Evolutionary conservation across 2,329 filamentous ascomycete species (phyloP).

Genomic region (Seiridium cupressi): DNA sequence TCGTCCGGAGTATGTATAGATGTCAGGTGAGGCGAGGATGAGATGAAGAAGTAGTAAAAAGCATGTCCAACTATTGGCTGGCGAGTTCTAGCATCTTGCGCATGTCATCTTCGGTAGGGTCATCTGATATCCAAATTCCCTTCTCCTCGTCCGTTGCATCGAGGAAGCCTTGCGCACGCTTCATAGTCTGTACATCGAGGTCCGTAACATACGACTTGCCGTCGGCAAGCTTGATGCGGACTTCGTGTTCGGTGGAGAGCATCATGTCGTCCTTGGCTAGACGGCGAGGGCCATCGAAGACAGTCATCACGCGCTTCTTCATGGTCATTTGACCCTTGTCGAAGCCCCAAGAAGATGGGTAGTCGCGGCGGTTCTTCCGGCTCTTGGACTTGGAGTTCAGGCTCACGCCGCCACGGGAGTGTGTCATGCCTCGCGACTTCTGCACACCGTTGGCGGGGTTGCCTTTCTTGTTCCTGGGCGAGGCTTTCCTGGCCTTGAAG

Average conservation of each 20-base stretch:
- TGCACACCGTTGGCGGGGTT: constrained; percentile 57
- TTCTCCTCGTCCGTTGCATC: constrained; percentile 82
- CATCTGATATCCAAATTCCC: constrained; percentile 77
- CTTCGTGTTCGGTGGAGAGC: constrained; percentile 92
- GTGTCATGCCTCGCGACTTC: constrained; percentile 72
- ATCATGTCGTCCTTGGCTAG: constrained; percentile 99
- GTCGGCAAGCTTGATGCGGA: constrained; percentile 77
- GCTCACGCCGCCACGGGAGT: constrained; percentile 71
- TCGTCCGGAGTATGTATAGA: constrained; percentile 1
- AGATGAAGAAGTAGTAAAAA: neutral
- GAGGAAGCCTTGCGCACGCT: constrained; percentile 81
- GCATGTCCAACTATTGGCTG: constrained; percentile 20
- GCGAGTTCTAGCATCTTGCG: constrained; percentile 57
- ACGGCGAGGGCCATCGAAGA: constrained; percentile 84
- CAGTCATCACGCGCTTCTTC: constrained; percentile 93
- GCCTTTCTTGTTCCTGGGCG: constrained; percentile 56
- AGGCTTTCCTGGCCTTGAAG: constrained; percentile 49
- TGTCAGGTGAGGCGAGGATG: neutral
- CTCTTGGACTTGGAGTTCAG: constrained; percentile 57
- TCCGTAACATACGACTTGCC: constrained; percentile 85
- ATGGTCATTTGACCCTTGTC: constrained; percentile 93
- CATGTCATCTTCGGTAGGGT: constrained; percentile 61
- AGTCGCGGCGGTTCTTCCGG: constrained; percentile 90
- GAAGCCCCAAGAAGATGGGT: constrained; percentile 91
- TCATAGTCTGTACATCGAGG: constrained; percentile 85